Conservation (phyloP, 2,329 filamentous ascomycete species). For the Stagonosporopsis cucurbitacearum region DNA sequence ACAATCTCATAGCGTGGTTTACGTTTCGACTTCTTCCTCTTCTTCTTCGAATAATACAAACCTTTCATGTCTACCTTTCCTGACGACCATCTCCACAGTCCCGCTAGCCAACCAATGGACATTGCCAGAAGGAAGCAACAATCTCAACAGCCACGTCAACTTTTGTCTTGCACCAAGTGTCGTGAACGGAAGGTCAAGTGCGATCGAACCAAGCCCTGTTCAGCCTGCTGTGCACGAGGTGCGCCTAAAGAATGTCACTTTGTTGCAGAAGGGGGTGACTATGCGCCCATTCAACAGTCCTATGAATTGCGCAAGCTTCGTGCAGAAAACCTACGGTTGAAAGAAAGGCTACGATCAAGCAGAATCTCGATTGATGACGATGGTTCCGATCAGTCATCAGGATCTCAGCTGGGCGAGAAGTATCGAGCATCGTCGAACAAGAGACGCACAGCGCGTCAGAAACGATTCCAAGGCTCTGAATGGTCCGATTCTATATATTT, state of each 20-base stretch:
- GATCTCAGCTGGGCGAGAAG: slow-evolving; percentile 30
- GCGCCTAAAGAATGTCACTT: slow-evolving; percentile 57
- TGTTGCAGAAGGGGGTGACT: slow-evolving; percentile 55
- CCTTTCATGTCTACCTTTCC: slow-evolving; percentile 24
- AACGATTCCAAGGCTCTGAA: slow-evolving; percentile 50
- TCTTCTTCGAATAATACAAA: slow-evolving; percentile 13
- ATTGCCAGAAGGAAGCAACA: slow-evolving; percentile 44
- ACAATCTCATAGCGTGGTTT: slow-evolving; percentile 20
- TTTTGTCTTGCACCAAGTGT: slow-evolving; percentile 58
- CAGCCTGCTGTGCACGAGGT: slow-evolving; percentile 57
- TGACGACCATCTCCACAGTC: slow-evolving; percentile 20
- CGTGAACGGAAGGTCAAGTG: slow-evolving; percentile 59
- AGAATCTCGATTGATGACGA: slow-evolving; percentile 48
- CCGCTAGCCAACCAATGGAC: slow-evolving; percentile 22
- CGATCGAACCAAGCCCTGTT: slow-evolving; percentile 58
- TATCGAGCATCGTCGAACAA: slow-evolving; percentile 28
- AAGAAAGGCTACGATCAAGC: slow-evolving; percentile 49
- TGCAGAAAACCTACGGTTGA: slow-evolving; percentile 54
- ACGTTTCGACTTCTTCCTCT: slow-evolving; percentile 22
- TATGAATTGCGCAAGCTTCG: slow-evolving; percentile 57
- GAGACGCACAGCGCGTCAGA: slow-evolving; percentile 38
- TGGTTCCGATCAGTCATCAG: slow-evolving; percentile 37
- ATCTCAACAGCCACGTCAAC: slow-evolving; percentile 52
- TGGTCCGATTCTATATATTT: slow-evolving; percentile 57
- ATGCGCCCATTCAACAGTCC: slow-evolving; percentile 55